Evolutionary conservation across 495 filamentous ascomycete genomes (phyloP).

Genomic region (Penicillium cataractarum): DNA sequence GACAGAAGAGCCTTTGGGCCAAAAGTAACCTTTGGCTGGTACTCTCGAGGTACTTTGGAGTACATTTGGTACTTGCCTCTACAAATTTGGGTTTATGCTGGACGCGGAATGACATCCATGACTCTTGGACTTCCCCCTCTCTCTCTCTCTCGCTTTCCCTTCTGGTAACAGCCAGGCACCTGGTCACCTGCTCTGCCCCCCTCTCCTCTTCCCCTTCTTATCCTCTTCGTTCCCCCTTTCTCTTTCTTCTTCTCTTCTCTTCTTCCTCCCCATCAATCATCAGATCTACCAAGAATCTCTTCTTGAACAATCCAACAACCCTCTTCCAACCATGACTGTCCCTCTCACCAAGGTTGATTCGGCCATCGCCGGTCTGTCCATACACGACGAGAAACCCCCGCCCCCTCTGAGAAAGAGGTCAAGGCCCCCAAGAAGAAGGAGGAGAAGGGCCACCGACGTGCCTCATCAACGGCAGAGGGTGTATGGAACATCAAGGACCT

Average conservation of each 20-base stretch:
- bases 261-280: slow-evolving; percentile 15
- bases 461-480: slow-evolving; percentile 62
- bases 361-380: slow-evolving; percentile 75
- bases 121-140: slow-evolving; percentile 22
- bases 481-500: slow-evolving; percentile 85
- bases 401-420: slow-evolving; percentile 40
- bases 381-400: slow-evolving; percentile 61
- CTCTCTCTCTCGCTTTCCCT: no score
- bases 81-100: slow-evolving; percentile 9
- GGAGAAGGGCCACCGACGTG: slow-evolving; percentile 62
- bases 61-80: background rate
- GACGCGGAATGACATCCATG: slow-evolving; percentile 34
- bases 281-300: slow-evolving; percentile 1
- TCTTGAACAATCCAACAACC: slow-evolving; percentile 17
- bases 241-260: slow-evolving; percentile 21
- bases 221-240: slow-evolving; percentile 29
- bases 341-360: slow-evolving; percentile 85
- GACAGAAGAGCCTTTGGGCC: background rate
- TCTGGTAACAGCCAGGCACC: slow-evolving; percentile 1
- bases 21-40: background rate
- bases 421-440: slow-evolving; percentile 60
- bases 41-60: background rate
- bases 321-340: slow-evolving; percentile 62
- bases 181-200: slow-evolving; percentile 38
- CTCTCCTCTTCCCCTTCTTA: slow-evolving; percentile 24